Percentiles rank a stretch among this genome's conserved stretches.
phyloP scores from a whole-genome alignment of 2,329 filamentous ascomycete genomes.

The Aspergillus persii region DNA sequence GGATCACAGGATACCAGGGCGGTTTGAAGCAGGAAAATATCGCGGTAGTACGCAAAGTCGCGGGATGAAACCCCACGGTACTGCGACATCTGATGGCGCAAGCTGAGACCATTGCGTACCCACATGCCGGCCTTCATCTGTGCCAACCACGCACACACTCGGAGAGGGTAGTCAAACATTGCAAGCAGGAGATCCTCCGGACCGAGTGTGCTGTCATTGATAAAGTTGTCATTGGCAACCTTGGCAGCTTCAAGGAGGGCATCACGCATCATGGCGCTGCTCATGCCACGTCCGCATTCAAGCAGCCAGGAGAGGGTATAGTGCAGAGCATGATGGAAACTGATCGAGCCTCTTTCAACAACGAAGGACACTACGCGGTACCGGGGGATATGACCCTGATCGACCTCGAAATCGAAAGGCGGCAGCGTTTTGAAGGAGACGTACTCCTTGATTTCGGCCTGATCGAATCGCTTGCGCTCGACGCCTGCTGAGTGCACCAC shows the following conservation, averaged over 20 bases:
- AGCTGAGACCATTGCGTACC: conserved; percentile 94
- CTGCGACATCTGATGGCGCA: conserved; percentile 90
- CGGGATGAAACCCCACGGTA: conserved; percentile 86
- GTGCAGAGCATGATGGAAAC: conserved; percentile 95
- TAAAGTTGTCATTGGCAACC: conserved; percentile 47
- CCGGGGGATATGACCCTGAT: conserved; percentile 44
- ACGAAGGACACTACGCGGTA: conserved; percentile 80
- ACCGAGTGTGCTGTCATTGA: conserved; percentile 57
- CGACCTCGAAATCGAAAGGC: conserved; percentile 75
- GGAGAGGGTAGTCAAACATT: conserved; percentile 86
- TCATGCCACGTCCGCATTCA: conserved; percentile 78
- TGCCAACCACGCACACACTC: conserved; percentile 92
- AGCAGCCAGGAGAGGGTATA: conserved; percentile 96
- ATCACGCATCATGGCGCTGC: conserved; percentile 62
- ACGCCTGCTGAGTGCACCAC: conserved; percentile 84
- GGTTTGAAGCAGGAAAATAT: conserved; percentile 90
- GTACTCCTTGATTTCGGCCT: conserved; percentile 84
- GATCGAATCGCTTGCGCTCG: conserved; percentile 81
- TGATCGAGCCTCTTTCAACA: conserved; percentile 86
- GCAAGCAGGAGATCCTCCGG: conserved; percentile 80
- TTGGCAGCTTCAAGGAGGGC: conserved; percentile 70
- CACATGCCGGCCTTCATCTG: conserved; percentile 99
- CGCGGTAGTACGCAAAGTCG: conserved; percentile 90
- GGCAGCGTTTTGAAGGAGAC: conserved; percentile 74
- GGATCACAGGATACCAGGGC: conserved; percentile 84